Evolutionary conservation across 768 basidiomycete genomes (phyloP), one percentile per base, ranked within the genome.

Genomic region (Mycena chlorophos): DNA sequence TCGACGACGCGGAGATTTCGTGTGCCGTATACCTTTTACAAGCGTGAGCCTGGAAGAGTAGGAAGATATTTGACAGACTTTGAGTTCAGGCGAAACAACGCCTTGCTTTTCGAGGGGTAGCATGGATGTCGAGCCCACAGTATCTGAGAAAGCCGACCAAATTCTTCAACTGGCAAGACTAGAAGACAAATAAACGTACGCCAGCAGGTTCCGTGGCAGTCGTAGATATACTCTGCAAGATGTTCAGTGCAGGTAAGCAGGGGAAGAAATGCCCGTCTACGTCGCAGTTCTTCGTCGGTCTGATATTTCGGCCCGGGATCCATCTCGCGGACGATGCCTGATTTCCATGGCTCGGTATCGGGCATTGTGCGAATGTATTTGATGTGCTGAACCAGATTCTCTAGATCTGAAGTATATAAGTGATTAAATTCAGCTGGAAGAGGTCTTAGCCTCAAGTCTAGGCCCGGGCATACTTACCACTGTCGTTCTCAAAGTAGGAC

Each of bases 31-130:
- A 57, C 42, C 23, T 23, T 27, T 2, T 31, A 51, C 31, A 16
- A 45, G 39, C 30, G 54, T n/a, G 39, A 27, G 10, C 84, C 17
- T 34, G 31, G 8, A 34, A 34, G 31, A 34, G 31, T 8, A 34
- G 31, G 75, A n/a, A 85, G 51, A 56, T 84, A 84, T 43, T 65
- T n/a, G n/a, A n/a, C n/a, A n/a, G 13, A 42, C 51, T 27, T 47
- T 56, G 22, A 49, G 38, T n/a, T 45, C 46, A 14, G 54, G 54
- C 5, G 37, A 40, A 14, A 55, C 54, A 6, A 55, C 54, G 20
- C 54, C 54, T 26, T 55, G 54, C 20, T 55, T 55, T 2, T 57
- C 39, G 25, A 52, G 26, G 6, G 55, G 55, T 5, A 51, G 30
- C 49, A 50, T 52, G n/a, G 52, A 34, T 19, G 45, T 52, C 42